phyloP scores from a whole-genome alignment of 352 stramenopile species.

The Phytophthora macrochlamydospora region DNA sequence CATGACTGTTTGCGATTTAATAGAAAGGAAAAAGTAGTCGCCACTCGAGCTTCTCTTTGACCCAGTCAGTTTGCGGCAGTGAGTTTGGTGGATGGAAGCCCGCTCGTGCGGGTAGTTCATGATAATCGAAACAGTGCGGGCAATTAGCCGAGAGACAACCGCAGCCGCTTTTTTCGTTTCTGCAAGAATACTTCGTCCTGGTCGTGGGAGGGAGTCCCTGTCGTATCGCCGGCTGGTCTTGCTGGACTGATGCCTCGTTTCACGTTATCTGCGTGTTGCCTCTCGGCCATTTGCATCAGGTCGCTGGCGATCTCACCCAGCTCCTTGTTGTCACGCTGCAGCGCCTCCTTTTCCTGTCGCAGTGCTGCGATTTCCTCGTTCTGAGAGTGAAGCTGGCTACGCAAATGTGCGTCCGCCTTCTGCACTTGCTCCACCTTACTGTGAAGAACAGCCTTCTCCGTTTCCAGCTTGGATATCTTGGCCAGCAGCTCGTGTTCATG shows the following conservation, averaged over 20 bases:
- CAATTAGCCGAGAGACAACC: slow-evolving; percentile 42
- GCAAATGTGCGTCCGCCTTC: slow-evolving; percentile 61
- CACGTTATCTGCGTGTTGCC: slow-evolving; percentile 47
- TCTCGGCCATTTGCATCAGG: slow-evolving; percentile 72
- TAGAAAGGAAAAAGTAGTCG: slow-evolving; percentile 57
- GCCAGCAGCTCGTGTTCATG: slow-evolving; percentile 38
- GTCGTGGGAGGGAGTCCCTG: slow-evolving; percentile 15
- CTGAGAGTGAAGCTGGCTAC: slow-evolving; percentile 48
- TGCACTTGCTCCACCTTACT: slow-evolving; percentile 70
- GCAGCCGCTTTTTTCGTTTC: slow-evolving; percentile 48
- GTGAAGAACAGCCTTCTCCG: slow-evolving; percentile 67
- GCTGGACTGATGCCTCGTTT: slow-evolving; percentile 26
- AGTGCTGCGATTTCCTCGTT: slow-evolving; percentile 47
- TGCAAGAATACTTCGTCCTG: slow-evolving; percentile 40
- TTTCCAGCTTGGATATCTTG: slow-evolving; percentile 53
- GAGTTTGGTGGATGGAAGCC: slow-evolving; percentile 12
- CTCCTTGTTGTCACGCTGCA: slow-evolving; percentile 59
- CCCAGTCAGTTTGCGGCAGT: slow-evolving; percentile 14
- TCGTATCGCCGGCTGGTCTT: slow-evolving; percentile 24
- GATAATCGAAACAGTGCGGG: slow-evolving; percentile 21
- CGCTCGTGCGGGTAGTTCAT: slow-evolving; percentile 24
- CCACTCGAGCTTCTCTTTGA: slow-evolving; percentile 25
- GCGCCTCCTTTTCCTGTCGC: slow-evolving; percentile 35
- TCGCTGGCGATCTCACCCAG: slow-evolving; percentile 65
- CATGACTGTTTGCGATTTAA: slow-evolving; percentile 12